Conservation (phyloP, 2,329 filamentous ascomycete genomes). For the Nemania sp. region DNA sequence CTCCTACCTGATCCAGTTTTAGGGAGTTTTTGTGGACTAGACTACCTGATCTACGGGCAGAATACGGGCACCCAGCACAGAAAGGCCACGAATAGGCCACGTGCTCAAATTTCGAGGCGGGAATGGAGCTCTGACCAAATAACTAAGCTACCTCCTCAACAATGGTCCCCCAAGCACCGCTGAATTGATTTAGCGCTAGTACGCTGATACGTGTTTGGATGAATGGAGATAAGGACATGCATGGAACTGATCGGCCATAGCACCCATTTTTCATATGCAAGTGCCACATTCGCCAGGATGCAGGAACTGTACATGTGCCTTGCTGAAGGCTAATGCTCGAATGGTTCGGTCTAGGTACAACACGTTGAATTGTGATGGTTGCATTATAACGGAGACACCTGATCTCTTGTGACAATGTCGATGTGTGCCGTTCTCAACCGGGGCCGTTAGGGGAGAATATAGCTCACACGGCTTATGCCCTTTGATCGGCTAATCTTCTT, state of each 20-base stretch:
- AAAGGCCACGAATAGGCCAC: constrained; percentile 24
- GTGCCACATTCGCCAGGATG: not conserved
- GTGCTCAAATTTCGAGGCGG: constrained; percentile 30
- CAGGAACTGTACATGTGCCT: not conserved
- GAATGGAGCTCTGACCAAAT: constrained; percentile 30
- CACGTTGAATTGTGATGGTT: constrained; percentile 6
- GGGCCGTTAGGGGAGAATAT: constrained; percentile 38
- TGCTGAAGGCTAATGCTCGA: not conserved
- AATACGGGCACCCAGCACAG: constrained; percentile 1
- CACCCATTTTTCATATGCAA: not conserved
- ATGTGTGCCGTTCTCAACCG: not conserved
- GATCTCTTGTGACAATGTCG: not conserved
- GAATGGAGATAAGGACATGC: not conserved
- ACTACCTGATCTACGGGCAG: constrained; percentile 2
- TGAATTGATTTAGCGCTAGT: constrained; percentile 15
- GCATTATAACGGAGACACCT: not conserved
- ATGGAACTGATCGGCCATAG: not conserved
- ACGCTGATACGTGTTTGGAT: not conserved
- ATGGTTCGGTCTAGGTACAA: constrained; percentile 7
- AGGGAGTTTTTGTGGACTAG: constrained; percentile 12
- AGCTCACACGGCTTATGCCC: constrained; percentile 64
- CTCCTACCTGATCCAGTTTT: not conserved
- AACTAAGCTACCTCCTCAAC: not conserved
- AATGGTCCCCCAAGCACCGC: constrained; percentile 8
- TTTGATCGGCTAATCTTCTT: constrained; percentile 70